A percentile compares a stretch with the other conserved stretches of the same genome.
phyloP scores from a whole-genome alignment of 2,329 filamentous ascomycete genomes.

The Alternaria brassicae region DNA sequence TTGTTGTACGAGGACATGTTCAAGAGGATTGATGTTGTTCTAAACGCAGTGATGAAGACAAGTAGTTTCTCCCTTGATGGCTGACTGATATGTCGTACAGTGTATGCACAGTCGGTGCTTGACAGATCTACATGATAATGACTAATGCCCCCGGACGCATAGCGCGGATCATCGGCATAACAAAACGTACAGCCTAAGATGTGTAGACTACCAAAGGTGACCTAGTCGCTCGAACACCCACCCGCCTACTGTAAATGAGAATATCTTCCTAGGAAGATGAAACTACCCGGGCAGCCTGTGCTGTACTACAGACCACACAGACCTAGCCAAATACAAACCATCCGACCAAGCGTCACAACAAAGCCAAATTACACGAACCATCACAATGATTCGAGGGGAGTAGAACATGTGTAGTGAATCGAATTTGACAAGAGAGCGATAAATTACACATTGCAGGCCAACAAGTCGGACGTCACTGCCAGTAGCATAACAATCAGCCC shows the following conservation, averaged over 20 bases:
- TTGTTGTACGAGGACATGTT: background rate
- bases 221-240: no score
- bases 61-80: background rate
- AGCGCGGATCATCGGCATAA: no score
- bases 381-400: background rate
- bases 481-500: no score
- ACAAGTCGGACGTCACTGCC: no score
- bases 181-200: no score
- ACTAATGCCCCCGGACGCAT: no score
- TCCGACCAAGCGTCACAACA: background rate
- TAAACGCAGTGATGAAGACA: background rate
- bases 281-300: no score
- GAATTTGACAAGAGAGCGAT: background rate
- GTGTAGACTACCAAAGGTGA: no score
- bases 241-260: no score
- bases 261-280: no score
- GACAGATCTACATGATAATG: background rate
- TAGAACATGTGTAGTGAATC: background rate
- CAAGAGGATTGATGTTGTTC: accelerated
- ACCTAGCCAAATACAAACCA: no score
- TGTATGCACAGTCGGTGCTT: background rate
- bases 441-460: background rate
- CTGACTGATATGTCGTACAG: background rate
- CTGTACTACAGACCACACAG: no score
- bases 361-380: background rate